These are phyloP conservation scores for Rhodamnia rubescens DNA, from an alignment of 345 rosid genomes.

Conservation along the genomic window DNA sequence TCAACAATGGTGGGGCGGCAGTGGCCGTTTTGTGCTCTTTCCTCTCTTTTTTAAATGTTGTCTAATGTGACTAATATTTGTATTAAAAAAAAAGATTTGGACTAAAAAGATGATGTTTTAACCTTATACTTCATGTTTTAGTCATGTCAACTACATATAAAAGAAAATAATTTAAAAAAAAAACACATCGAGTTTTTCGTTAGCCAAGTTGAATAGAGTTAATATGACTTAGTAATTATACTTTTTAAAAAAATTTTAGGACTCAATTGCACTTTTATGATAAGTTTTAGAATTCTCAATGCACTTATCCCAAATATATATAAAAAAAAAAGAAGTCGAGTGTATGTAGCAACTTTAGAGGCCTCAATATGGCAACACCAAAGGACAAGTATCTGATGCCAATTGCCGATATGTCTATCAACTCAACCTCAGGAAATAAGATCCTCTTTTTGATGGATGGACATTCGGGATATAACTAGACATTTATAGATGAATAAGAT, in stretches of 20 bases:
- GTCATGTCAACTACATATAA: too few relatives aligned
- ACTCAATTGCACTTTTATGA: accelerated
- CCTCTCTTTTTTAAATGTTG: too few relatives aligned
- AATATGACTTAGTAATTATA: neutral
- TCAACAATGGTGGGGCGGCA: too few relatives aligned
- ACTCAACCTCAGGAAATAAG: neutral
- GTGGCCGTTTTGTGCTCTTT: too few relatives aligned
- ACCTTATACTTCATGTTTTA: too few relatives aligned
- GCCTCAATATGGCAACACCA: neutral
- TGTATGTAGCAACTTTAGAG: neutral
- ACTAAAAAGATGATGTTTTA: too few relatives aligned
- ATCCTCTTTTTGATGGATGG: neutral
- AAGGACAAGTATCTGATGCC: neutral
- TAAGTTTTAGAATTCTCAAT: neutral
- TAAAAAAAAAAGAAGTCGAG: neutral
- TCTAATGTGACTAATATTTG: too few relatives aligned
- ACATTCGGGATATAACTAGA: neutral
- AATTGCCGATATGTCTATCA: neutral
- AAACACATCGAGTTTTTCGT: too few relatives aligned
- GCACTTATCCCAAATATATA: neutral
- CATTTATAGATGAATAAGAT: neutral
- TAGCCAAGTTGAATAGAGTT: too few relatives aligned
- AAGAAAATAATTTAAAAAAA: too few relatives aligned
- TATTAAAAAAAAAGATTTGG: too few relatives aligned
- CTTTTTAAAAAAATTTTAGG: neutral